Conservation (phyloP, 2,329 filamentous ascomycete species). For the Aspergillus glaucus region DNA sequence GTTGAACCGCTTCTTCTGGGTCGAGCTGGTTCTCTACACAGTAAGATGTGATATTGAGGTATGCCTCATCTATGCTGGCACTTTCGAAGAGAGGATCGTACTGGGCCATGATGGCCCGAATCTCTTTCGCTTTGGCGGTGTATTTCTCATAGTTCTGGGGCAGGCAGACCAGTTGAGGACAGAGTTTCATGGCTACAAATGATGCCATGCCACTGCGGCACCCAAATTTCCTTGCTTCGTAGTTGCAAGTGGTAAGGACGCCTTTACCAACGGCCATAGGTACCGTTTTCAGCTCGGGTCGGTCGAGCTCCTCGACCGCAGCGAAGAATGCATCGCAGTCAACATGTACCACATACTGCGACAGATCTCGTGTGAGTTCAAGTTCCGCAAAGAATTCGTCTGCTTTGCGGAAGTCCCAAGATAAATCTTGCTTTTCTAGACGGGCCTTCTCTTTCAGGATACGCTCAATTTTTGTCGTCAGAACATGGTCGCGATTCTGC, state of each 20-base stretch:
- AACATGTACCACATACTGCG: constrained; percentile 80
- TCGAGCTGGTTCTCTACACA: constrained; percentile 62
- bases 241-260: constrained; percentile 71
- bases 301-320: constrained; percentile 78
- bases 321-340: constrained; percentile 98
- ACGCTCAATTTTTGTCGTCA: constrained; percentile 78
- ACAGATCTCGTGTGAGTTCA: constrained; percentile 71
- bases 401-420: constrained; percentile 64
- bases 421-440: constrained; percentile 70
- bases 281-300: constrained; percentile 75
- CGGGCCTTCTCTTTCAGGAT: constrained; percentile 69
- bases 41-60: constrained; percentile 88
- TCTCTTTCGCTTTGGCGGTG: constrained; percentile 78
- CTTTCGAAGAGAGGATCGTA: constrained; percentile 91
- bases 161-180: constrained; percentile 74
- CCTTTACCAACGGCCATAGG: constrained; percentile 86
- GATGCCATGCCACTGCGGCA: constrained; percentile 92
- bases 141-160: constrained; percentile 90
- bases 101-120: constrained; percentile 71
- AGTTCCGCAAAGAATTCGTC: constrained; percentile 76
- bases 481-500: constrained; percentile 68
- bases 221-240: constrained; percentile 81
- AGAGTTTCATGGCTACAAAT: constrained; percentile 92
- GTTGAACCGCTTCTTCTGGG: constrained; percentile 67
- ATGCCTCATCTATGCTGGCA: constrained; percentile 93